Percentiles rank a stretch among this genome's conserved stretches.
phyloP scores from a whole-genome alignment of 495 filamentous ascomycete species.

The Aspergillus haitiensis region DNA sequence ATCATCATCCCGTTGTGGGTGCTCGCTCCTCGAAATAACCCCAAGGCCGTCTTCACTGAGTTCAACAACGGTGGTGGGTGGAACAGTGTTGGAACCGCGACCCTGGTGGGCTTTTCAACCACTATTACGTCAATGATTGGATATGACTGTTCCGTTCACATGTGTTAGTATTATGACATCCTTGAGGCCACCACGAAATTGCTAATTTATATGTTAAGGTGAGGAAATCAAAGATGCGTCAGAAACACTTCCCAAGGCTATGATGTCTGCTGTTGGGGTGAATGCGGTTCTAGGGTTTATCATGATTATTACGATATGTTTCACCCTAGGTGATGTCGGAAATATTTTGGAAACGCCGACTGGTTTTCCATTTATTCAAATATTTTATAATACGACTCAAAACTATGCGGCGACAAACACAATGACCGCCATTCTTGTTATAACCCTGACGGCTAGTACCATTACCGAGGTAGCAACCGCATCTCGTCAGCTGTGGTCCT shows the following conservation, averaged over 20 bases:
- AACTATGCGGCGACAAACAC: slow-evolving; percentile 46
- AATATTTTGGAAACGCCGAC: slow-evolving; percentile 39
- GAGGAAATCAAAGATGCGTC: slow-evolving; percentile 61
- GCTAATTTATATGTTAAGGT: slow-evolving; percentile 25
- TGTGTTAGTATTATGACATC: slow-evolving; percentile 40
- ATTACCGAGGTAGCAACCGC: slow-evolving; percentile 57
- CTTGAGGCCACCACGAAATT: no score
- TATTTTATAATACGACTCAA: slow-evolving; percentile 52
- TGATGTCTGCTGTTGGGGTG: slow-evolving; percentile 49
- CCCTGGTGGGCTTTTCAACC: slow-evolving; percentile 56
- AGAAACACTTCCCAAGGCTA: slow-evolving; percentile 54
- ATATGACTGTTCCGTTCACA: slow-evolving; percentile 58
- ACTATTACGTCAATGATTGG: slow-evolving; percentile 54
- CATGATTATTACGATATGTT: slow-evolving; percentile 54
- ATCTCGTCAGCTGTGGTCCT: slow-evolving; percentile 59
- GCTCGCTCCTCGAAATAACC: slow-evolving; percentile 47
- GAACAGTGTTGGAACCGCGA: slow-evolving; percentile 52
- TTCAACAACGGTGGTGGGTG: slow-evolving; percentile 59
- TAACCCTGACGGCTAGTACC: slow-evolving; percentile 50
- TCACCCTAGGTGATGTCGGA: slow-evolving; percentile 53
- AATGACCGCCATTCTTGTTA: slow-evolving; percentile 52
- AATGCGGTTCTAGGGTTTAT: slow-evolving; percentile 54
- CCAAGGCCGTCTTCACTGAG: slow-evolving; percentile 51
- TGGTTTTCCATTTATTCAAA: slow-evolving; percentile 54
- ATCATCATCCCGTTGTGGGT: slow-evolving; percentile 60